These are phyloP conservation scores for Scenedesmus sp. DNA, from an alignment of 163 green algal species.

Conservation along the genomic window DNA sequence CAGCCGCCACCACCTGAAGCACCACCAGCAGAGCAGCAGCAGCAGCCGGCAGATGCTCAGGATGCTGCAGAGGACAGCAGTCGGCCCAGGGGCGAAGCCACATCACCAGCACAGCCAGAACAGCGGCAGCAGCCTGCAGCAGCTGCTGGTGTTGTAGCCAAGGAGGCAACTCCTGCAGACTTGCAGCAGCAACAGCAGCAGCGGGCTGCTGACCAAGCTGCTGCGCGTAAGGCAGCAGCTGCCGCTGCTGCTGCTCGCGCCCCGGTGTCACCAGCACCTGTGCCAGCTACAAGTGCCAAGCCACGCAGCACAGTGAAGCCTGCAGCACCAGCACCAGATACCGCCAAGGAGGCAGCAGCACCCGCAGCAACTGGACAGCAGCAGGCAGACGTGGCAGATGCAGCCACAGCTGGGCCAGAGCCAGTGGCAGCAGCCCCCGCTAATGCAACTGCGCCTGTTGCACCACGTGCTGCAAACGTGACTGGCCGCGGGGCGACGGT, in stretches of 20 bases:
- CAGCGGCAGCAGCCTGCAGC: background rate
- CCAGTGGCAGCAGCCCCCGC: background rate
- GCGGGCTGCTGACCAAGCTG: background rate
- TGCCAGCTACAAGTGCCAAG: background rate
- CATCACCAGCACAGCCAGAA: background rate
- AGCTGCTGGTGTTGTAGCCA: background rate
- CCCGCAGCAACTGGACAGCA: background rate
- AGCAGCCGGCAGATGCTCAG: background rate
- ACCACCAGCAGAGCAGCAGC: background rate
- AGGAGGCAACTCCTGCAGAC: background rate
- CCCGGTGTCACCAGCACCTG: background rate
- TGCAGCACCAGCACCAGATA: background rate
- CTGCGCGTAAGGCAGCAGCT: background rate
- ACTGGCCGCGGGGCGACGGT: background rate
- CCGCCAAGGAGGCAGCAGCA: background rate
- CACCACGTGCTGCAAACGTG: background rate
- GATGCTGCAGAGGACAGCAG: background rate
- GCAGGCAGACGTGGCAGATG: background rate
- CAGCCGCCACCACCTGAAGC: background rate
- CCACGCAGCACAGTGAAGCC: background rate
- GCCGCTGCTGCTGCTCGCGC: background rate
- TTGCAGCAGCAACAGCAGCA: constrained; percentile 15
- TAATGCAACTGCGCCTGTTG: background rate
- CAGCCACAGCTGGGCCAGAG: background rate
- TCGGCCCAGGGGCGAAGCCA: background rate